These are phyloP conservation scores for Arachis hypogaea DNA, from an alignment of 306 rosid genomes.

Conservation along the genomic window DNA sequence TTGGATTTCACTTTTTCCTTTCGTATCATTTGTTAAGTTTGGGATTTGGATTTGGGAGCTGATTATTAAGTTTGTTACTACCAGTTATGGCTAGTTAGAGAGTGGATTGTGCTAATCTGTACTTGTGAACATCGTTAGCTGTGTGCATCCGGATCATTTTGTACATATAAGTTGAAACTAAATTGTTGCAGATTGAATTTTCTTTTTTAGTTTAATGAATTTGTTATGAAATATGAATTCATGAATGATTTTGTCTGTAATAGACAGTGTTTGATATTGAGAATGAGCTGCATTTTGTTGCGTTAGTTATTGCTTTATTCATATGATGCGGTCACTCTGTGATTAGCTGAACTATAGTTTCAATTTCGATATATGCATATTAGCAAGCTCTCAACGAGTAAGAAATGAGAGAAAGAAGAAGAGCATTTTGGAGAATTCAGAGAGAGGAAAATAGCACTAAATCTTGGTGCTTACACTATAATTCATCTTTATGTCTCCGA, in stretches of 20 bases:
- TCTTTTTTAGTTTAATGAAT: too few species aligned
- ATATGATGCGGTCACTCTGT: not conserved
- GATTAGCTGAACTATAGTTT: conserved; percentile 23
- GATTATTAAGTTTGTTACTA: not conserved
- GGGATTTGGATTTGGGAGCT: too few species aligned
- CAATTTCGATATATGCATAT: conserved; percentile 7
- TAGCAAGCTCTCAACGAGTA: not conserved
- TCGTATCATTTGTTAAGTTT: not conserved
- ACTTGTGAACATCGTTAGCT: not conserved
- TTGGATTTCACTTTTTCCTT: not conserved
- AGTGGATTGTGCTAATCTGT: too few species aligned
- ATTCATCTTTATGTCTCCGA: not conserved
- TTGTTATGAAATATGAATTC: not conserved
- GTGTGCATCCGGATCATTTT: not conserved
- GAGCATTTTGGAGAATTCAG: not conserved
- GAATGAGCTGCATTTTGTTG: conserved; percentile 23
- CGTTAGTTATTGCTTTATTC: conserved; percentile 10
- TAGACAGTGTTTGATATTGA: not conserved
- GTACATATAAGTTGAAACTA: not conserved
- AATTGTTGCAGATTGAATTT: not conserved
- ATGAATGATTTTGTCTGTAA: not conserved
- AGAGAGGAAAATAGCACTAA: not conserved
- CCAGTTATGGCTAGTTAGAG: not conserved
- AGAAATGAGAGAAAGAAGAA: not conserved
- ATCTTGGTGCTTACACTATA: not conserved